These are phyloP conservation scores for Hypoxylon lenormandii DNA, from an alignment of 495 filamentous ascomycete species.

Conservation along the genomic window DNA sequence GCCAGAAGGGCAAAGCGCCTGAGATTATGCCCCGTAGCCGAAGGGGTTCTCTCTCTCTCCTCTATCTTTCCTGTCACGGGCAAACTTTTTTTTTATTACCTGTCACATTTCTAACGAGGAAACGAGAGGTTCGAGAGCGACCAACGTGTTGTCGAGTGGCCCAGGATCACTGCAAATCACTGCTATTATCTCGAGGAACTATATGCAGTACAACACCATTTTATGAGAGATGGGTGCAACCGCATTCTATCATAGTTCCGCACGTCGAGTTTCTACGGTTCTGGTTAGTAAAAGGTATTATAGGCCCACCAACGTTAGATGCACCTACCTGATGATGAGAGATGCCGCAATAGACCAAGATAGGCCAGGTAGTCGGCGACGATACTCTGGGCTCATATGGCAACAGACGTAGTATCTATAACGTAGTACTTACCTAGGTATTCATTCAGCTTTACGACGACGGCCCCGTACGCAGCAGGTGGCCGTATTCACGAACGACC, in stretches of 20 bases:
- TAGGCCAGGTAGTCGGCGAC: conserved; percentile 36
- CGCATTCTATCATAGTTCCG: conserved; percentile 37
- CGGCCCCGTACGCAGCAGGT: too few relatives aligned
- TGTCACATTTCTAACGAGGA: conserved; percentile 39
- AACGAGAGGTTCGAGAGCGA: conserved; percentile 39
- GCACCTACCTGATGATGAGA: too few relatives aligned
- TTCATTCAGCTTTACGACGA: too few relatives aligned
- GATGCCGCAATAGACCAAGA: too few relatives aligned
- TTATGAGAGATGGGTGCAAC: conserved; percentile 37
- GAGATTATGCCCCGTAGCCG: conserved; percentile 31
- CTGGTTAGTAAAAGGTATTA: conserved; percentile 31
- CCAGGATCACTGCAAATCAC: conserved; percentile 40
- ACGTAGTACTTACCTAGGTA: too few relatives aligned
- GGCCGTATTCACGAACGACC: too few relatives aligned
- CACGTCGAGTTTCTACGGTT: conserved; percentile 33
- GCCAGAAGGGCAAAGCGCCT: conserved; percentile 3
- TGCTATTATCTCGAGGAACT: conserved; percentile 39
- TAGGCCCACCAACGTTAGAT: conserved; percentile 3
- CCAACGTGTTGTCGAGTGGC: conserved; percentile 29
- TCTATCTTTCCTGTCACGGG: too few relatives aligned
- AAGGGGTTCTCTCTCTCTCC: conserved; percentile 31
- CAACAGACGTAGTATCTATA: too few relatives aligned
- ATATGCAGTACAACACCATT: conserved; percentile 40
- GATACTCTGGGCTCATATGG: neutral
- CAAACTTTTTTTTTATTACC: conserved; percentile 40